Percentiles rank a stretch among this genome's conserved stretches.
Evolutionary conservation across 495 filamentous ascomycete species (phyloP).

Genomic region (Penicillium riverlandense): DNA sequence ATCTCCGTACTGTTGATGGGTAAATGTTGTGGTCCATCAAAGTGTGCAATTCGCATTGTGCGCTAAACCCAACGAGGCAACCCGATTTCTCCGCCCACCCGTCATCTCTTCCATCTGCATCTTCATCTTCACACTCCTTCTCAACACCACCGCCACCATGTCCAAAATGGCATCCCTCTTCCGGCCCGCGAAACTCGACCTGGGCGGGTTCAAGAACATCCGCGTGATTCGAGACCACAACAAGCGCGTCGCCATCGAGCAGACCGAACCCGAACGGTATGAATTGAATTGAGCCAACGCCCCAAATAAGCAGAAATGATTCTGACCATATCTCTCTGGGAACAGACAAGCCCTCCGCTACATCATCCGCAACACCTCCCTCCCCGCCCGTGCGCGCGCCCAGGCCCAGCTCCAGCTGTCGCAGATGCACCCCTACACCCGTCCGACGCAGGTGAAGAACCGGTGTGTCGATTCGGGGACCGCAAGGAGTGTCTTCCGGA

Average conservation of each 20-base stretch:
- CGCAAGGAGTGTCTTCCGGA: conserved; percentile 74
- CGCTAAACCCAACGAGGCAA: conserved; percentile 29
- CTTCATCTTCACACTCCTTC: neutral
- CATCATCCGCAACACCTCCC: conserved; percentile 83
- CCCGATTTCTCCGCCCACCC: conserved; percentile 17
- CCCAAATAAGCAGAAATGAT: neutral
- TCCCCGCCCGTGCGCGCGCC: conserved; percentile 72
- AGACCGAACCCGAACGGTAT: conserved; percentile 80
- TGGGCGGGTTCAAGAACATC: conserved; percentile 79
- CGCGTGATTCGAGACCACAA: conserved; percentile 85
- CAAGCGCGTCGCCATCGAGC: conserved; percentile 86
- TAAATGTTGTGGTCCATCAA: too few species aligned
- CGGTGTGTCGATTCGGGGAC: conserved; percentile 85
- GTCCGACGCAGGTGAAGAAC: conserved; percentile 88
- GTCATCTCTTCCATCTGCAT: neutral
- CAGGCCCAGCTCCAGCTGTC: conserved; percentile 88
- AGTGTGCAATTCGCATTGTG: neutral
- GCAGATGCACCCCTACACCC: conserved; percentile 91
- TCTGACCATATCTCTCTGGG: neutral
- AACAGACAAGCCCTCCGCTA: conserved; percentile 91
- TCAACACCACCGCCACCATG: conserved; percentile 13
- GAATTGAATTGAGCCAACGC: neutral
- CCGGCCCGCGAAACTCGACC: conserved; percentile 76
- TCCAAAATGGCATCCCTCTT: conserved; percentile 52
- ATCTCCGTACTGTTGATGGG: too few species aligned